Base-by-base conservation (phyloP, 495 filamentous ascomycete genomes). In the Tirmania nivea region DNA sequence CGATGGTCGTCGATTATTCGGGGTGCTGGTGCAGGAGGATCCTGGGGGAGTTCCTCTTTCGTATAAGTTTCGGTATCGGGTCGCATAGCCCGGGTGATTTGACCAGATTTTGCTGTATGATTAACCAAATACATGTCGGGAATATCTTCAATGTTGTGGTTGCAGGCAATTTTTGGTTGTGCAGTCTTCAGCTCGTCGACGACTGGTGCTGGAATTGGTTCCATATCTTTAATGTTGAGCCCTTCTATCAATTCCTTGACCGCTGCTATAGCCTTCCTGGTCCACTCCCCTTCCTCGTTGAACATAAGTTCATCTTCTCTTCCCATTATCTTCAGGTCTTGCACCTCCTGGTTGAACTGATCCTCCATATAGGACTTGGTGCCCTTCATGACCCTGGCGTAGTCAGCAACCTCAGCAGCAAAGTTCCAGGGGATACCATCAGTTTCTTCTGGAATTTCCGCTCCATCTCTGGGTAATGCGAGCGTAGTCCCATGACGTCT, bases 301-400 rank as follows among this genome's bases (percentile, higher is more conserved):
- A 93, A 97, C 63, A 94, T 73, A 20, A 94, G 67, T 65, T 95
- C 86, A 62, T 97, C 90, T 64, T 94, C 86, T 50, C 77, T 73
- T 65, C 84, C 83, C 66, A 93, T 86, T 52, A 65, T 66, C 57
- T 77, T 71, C 34, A 97, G 68, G 11, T 84, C 77, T 47, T 76
- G 70, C 16, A 93, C 80, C 60, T 96, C 90, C 8, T 69, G 60
- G 54, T 87, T 76, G 63, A 79, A 89, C 65, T 95, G 81, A 51
- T 75, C 70, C 16, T 67, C 60, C 82, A 97, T 87, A 60, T 96
- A 96, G 14, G 82, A 78, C 64, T 85, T 81, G 4, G 82, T 86
- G 11, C 89, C 90, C 67, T 85, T 93, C 83, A 97, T 95, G 48
- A 97, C 79, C 50, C 90, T 75, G 49, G 87, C 86, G 69, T 94